Percentiles rank a stretch among this genome's conserved stretches.
Conservation (phyloP, 1,139 yeast species). For the Suhomyces maxii region DNA sequence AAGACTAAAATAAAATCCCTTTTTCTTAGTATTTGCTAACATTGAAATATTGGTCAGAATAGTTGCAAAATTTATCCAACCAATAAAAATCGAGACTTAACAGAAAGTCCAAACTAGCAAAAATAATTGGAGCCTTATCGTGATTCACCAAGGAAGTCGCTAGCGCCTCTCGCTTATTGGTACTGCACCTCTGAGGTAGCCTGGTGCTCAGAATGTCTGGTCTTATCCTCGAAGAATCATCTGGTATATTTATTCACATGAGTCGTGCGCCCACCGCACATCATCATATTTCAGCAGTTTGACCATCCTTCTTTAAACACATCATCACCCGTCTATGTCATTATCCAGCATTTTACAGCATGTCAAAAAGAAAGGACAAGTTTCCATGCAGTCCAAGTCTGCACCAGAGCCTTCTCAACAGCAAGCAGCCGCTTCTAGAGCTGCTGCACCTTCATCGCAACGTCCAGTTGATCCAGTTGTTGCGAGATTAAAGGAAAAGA, state of each 20-base stretch:
- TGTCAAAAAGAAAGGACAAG: conserved; percentile 34
- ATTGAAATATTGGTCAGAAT: too few species aligned
- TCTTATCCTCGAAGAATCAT: background rate
- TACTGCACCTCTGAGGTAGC: too few species aligned
- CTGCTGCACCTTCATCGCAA: background rate
- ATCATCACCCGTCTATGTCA: conserved; percentile 16
- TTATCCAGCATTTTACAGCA: conserved; percentile 31
- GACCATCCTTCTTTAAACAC: background rate
- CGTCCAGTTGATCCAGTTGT: conserved; percentile 51
- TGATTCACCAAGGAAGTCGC: too few species aligned
- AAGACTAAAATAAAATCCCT: too few species aligned
- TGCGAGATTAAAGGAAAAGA: conserved; percentile 61
- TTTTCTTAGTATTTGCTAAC: too few species aligned
- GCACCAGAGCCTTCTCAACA: background rate
- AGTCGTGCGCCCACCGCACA: background rate
- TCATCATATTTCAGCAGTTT: background rate
- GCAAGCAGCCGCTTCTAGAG: background rate
- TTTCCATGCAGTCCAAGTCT: conserved; percentile 3
- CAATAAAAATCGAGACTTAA: too few species aligned
- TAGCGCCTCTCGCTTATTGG: too few species aligned
- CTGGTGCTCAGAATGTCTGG: too few species aligned
- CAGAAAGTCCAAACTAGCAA: too few species aligned
- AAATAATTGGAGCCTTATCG: too few species aligned
- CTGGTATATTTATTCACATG: background rate
- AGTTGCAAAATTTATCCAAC: too few species aligned